A percentile compares a stretch with the other conserved stretches of the same genome.
phyloP scores from a whole-genome alignment of 257 asterid species.

The Marsdenia floribunda region DNA sequence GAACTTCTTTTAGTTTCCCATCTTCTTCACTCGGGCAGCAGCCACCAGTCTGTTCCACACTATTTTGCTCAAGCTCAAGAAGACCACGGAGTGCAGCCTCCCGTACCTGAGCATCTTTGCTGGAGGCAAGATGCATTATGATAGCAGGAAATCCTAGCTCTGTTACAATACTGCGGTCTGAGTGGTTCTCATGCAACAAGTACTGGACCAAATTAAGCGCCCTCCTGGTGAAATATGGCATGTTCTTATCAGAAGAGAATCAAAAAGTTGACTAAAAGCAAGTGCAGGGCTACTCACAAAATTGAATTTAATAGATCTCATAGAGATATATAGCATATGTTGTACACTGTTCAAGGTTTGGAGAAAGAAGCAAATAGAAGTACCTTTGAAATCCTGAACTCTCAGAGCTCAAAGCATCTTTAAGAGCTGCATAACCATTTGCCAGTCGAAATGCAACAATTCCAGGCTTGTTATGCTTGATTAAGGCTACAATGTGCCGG shows the following conservation, averaged over 20 bases:
- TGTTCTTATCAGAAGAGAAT: background rate
- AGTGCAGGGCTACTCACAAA: background rate
- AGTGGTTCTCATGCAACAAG: slow-evolving; percentile 46
- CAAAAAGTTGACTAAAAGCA: background rate
- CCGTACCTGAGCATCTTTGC: slow-evolving; percentile 65
- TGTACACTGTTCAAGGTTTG: background rate
- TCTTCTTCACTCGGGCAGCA: slow-evolving; percentile 37
- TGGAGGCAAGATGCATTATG: slow-evolving; percentile 68
- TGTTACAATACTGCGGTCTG: slow-evolving; percentile 47
- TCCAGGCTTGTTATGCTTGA: slow-evolving; percentile 74
- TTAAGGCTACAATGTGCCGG: slow-evolving; percentile 49
- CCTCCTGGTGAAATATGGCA: slow-evolving; percentile 48
- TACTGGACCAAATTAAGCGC: slow-evolving; percentile 74
- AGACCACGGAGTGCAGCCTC: slow-evolving; percentile 84
- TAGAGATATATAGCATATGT: background rate
- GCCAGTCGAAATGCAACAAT: slow-evolving; percentile 74
- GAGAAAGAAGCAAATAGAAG: background rate
- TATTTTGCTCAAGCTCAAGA: slow-evolving; percentile 53
- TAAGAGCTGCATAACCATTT: slow-evolving; percentile 70
- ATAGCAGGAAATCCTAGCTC: slow-evolving; percentile 70
- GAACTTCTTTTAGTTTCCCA: slow-evolving; percentile 56
- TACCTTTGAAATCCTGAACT: slow-evolving; percentile 72
- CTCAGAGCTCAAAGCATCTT: slow-evolving; percentile 74
- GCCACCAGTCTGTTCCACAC: slow-evolving; percentile 20
- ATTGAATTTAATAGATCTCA: background rate